Evolutionary conservation across 805 yeast genomes (phyloP), one percentile per base, ranked within the genome.

Genomic region (Saccharomycopsis sp.): DNA sequence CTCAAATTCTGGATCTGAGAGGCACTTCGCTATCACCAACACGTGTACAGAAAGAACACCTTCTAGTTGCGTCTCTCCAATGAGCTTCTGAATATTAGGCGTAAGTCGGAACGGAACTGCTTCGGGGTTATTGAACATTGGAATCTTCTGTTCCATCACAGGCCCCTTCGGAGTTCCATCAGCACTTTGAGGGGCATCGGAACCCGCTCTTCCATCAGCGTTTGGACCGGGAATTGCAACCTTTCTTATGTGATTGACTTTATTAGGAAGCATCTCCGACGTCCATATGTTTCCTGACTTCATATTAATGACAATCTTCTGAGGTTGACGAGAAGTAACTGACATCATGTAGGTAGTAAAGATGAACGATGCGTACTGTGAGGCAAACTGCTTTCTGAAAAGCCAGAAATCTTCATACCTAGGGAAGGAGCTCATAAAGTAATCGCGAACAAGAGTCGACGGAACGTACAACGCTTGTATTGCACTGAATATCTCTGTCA

Each of bases 51-150:
- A 84, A 62, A 91, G 81, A 16, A 95, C 78, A 53, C 99, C 99
- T 71, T 94, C 99, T 65, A 91, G 74, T 3, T 91, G 89, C n/a
- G 91, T 83, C 60, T 91, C 96, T 53, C 99, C 98, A 74, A 94
- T 90, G 67, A 94, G 77, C 63, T 86, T 85, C 70, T 94, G 99
- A 57, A 95, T 81, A 68, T 95, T 94, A 20, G 99, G 99, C 3
- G 99, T 92, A 67, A 94, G 78, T 67, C 99, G 79, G 79, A 94
- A 94, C 51, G 99, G 98, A 53, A 94, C 97, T 62, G 91, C 83
- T 68, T 94, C 99, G 15, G 91, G 82, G 64, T 91, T 90, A 68
- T 86, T 86, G 77, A 92, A 91, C 24, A 92, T 77, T 24, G 99
- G 99, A 0, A 59, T 54, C 37, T 52, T 59, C 24, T 57, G 58